Percentiles rank a stretch among this genome's conserved stretches.
These are phyloP conservation scores for Candida nemodendra DNA, from an alignment of 805 yeast genomes.

Conservation along the genomic window DNA sequence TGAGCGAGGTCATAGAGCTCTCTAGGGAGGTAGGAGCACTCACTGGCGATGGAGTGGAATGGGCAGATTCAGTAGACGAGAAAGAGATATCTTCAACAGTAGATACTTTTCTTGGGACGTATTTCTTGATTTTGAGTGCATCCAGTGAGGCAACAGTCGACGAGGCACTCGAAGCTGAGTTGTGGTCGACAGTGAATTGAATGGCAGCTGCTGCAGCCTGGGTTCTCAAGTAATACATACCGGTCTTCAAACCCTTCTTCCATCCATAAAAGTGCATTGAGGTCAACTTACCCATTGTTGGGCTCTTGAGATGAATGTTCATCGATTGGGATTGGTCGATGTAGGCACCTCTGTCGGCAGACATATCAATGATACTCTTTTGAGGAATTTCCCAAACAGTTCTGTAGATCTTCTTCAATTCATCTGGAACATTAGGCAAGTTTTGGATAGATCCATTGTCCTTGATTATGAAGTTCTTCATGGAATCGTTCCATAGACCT, in stretches of 20 bases:
- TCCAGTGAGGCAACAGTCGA: constrained; percentile 28
- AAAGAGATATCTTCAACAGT: constrained; percentile 31
- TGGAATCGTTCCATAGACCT: constrained; percentile 56
- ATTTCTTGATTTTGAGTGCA: constrained; percentile 34
- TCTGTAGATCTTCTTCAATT: constrained; percentile 52
- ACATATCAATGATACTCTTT: constrained; percentile 57
- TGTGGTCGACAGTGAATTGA: constrained; percentile 79
- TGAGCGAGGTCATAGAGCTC: constrained; percentile 45
- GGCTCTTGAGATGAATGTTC: constrained; percentile 87
- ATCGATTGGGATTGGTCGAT: constrained; percentile 92
- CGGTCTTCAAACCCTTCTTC: constrained; percentile 98
- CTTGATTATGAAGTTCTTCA: constrained; percentile 55
- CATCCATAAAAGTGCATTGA: constrained; percentile 99
- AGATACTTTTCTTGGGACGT: constrained; percentile 31
- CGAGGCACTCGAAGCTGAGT: constrained; percentile 33
- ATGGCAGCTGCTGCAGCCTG: constrained; percentile 98
- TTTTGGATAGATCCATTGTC: constrained; percentile 59
- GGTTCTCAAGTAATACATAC: constrained; percentile 97
- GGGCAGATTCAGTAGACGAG: constrained; percentile 32
- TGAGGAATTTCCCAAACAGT: constrained; percentile 65
- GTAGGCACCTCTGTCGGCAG: constrained; percentile 76
- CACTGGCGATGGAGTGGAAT: constrained; percentile 46
- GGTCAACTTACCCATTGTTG: constrained; percentile 97
- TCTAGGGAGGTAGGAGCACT: constrained; percentile 42
- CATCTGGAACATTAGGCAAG: constrained; percentile 53